A percentile compares a stretch with the other conserved stretches of the same genome.
These are phyloP conservation scores for Fusarium camptoceras DNA, from an alignment of 2,329 filamentous ascomycete genomes.

Conservation along the genomic window DNA sequence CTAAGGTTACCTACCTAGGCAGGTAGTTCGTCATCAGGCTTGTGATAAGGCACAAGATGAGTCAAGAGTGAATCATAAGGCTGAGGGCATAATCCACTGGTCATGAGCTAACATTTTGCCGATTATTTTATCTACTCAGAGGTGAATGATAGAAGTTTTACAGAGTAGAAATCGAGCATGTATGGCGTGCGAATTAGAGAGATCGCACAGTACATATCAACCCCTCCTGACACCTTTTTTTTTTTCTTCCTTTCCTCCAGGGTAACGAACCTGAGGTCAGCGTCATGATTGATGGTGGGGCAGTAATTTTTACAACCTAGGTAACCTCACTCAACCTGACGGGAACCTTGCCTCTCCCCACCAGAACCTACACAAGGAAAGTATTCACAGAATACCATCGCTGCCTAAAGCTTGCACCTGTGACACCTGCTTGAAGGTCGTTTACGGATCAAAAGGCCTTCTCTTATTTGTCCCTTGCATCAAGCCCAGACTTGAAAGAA, in stretches of 20 bases:
- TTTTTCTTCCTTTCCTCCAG: not conserved
- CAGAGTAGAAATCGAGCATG: not conserved
- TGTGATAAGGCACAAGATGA: not conserved
- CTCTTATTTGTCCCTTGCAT: slow-evolving; percentile 1
- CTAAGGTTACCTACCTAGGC: not conserved
- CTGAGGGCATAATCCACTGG: not conserved
- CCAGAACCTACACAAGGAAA: slow-evolving; percentile 28
- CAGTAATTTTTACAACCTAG: slow-evolving; percentile 56
- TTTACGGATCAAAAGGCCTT: slow-evolving; percentile 1
- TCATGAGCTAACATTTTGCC: not conserved
- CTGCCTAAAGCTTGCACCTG: slow-evolving; percentile 39
- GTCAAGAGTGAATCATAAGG: slow-evolving; percentile 3
- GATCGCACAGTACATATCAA: slow-evolving; percentile 25
- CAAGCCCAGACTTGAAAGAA: slow-evolving; percentile 6
- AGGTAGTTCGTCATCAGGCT: slow-evolving; percentile 18
- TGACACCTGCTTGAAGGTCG: slow-evolving; percentile 6
- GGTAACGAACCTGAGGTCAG: slow-evolving; percentile 20
- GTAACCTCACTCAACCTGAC: slow-evolving; percentile 7
- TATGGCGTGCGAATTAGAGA: not conserved
- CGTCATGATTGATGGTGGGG: slow-evolving; percentile 55
- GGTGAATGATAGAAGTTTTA: not conserved
- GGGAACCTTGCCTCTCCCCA: slow-evolving; percentile 41
- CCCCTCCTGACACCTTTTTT: slow-evolving; percentile 16
- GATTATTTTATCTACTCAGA: not conserved
- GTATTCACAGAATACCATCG: slow-evolving; percentile 42